A percentile compares a stretch with the other conserved stretches of the same genome.
phyloP scores from a whole-genome alignment of 768 basidiomycete genomes.

The Pulveroboletus frians region DNA sequence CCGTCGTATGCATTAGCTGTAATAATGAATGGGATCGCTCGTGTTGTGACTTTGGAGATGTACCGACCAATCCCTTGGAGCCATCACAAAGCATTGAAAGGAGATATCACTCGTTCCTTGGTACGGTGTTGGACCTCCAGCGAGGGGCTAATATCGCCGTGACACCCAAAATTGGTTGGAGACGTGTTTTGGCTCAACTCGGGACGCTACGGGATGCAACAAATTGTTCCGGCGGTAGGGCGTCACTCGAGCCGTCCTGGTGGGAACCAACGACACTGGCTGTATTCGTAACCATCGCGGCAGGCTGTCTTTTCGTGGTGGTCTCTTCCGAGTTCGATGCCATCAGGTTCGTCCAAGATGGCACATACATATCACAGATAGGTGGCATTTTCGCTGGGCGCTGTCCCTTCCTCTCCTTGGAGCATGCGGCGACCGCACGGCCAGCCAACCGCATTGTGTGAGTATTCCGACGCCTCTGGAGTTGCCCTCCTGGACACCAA shows the following conservation, averaged over 20 bases:
- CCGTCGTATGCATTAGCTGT: neutral
- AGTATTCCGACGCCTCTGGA: neutral
- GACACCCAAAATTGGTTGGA: neutral
- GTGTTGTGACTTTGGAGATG: neutral
- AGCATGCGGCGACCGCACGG: too few species aligned
- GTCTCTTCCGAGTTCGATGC: neutral
- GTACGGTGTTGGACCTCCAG: neutral
- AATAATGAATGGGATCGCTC: neutral
- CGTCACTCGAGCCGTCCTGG: neutral
- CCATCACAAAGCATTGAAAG: neutral
- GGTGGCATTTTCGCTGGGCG: too few species aligned
- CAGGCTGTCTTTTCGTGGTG: neutral
- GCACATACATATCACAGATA: too few species aligned
- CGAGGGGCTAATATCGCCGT: neutral
- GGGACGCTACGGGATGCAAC: neutral
- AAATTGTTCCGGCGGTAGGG: neutral
- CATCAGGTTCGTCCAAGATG: neutral
- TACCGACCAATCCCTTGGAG: neutral
- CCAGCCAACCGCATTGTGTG: neutral
- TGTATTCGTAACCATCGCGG: neutral
- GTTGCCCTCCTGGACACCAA: neutral
- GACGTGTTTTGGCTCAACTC: neutral
- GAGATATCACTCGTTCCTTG: too few species aligned
- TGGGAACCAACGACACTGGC: neutral
- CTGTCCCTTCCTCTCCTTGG: neutral